A percentile compares a stretch with the other conserved stretches of the same genome.
Conservation (phyloP, 2,329 filamentous ascomycete species). For the Colletotrichum costaricense region DNA sequence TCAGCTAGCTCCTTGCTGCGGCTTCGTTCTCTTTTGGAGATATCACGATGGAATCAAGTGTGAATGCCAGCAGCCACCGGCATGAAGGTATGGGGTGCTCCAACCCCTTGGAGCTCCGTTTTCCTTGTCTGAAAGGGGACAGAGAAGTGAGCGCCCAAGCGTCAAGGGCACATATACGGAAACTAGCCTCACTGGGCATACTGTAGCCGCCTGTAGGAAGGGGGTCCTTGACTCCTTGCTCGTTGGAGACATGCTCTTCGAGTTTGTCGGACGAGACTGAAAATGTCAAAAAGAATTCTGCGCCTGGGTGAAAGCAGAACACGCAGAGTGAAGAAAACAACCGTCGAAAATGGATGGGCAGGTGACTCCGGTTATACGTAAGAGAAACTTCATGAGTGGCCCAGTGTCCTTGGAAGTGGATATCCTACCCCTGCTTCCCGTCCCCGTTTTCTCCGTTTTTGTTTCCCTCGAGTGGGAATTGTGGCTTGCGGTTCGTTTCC, state of each 20-base stretch:
- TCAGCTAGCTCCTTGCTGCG: background rate
- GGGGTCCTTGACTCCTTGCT: background rate
- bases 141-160: background rate
- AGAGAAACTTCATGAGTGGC: slow-evolving; percentile 28
- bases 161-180: background rate
- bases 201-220: background rate
- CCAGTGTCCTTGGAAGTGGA: slow-evolving; percentile 27
- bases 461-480: background rate
- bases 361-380: slow-evolving; percentile 25
- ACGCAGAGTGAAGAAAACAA: background rate
- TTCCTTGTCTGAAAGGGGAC: background rate
- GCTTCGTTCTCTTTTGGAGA: background rate
- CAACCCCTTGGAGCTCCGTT: background rate
- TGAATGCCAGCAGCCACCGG: background rate
- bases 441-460: slow-evolving; percentile 9
- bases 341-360: slow-evolving; percentile 11
- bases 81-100: slow-evolving; percentile 6
- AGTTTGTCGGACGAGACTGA: background rate
- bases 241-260: background rate
- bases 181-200: background rate
- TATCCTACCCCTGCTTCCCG: slow-evolving; percentile 22
- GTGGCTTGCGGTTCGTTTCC: background rate
- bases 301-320: background rate
- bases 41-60: no score
- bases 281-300: background rate